Evolutionary conservation across 495 filamentous ascomycete genomes (phyloP).

Genomic region (Extremus antarcticus): DNA sequence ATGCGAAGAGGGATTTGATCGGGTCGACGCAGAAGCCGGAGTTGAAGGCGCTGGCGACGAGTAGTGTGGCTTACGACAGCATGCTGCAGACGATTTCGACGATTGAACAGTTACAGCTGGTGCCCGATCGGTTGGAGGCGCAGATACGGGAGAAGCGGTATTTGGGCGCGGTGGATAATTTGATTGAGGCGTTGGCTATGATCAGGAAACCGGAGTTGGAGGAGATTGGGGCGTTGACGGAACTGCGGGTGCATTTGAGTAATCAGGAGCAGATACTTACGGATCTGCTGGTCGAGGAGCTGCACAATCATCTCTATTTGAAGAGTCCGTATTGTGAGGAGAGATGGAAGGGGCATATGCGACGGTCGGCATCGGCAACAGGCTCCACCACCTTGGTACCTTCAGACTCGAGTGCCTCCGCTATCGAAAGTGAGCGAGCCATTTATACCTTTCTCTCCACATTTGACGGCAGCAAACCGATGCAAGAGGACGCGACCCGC

Average conservation of each 20-base stretch:
- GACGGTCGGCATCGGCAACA: slow-evolving; percentile 19
- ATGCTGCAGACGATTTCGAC: slow-evolving; percentile 74
- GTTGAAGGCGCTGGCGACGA: slow-evolving; percentile 70
- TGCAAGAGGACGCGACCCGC: slow-evolving; percentile 76
- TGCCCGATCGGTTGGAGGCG: slow-evolving; percentile 87
- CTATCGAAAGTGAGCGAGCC: slow-evolving; percentile 30
- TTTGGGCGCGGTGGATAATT: slow-evolving; percentile 77
- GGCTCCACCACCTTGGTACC: not conserved
- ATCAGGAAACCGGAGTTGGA: slow-evolving; percentile 83
- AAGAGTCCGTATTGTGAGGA: slow-evolving; percentile 95
- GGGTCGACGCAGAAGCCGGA: slow-evolving; percentile 81
- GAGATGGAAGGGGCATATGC: slow-evolving; percentile 66
- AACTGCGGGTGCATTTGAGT: slow-evolving; percentile 74
- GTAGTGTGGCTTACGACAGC: slow-evolving; percentile 83
- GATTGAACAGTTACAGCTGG: slow-evolving; percentile 79
- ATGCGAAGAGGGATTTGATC: slow-evolving; percentile 70
- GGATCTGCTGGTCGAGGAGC: slow-evolving; percentile 89
- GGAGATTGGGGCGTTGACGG: slow-evolving; percentile 76
- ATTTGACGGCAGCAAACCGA: slow-evolving; percentile 59
- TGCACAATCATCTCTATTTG: slow-evolving; percentile 94
- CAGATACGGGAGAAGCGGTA: slow-evolving; percentile 94
- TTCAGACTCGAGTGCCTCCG: not conserved
- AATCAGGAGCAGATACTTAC: slow-evolving; percentile 88
- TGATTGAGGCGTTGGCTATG: slow-evolving; percentile 73
- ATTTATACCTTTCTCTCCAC: slow-evolving; percentile 70